Evolutionary conservation across 768 basidiomycete species (phyloP), one percentile per base, ranked within the genome.

Genomic region (Pisolithus microcarpus): DNA sequence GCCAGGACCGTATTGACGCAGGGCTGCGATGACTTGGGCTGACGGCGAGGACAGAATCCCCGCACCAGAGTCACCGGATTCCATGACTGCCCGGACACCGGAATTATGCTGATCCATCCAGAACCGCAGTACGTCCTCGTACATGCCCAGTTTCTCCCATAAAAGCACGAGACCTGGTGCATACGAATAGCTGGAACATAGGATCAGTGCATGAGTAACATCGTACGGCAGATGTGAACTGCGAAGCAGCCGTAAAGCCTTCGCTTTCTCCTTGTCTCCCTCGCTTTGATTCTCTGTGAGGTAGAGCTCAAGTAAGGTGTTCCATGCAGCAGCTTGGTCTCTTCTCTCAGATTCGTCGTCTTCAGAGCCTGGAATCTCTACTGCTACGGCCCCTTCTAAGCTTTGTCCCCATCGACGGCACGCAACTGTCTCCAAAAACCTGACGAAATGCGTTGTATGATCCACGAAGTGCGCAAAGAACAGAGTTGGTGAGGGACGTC

Each of bases 401-500:
- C 68, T 74, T 64, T 95, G 91, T 5, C 80, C 80, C 90, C 91
- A 98, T 7, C 91, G 75, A 23, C 81, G 75, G 38, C 70, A 60
- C 2, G 91, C 89, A 28, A 98, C 87, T 6, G 83, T 82, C 69
- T 98, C 94, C 8, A 99, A 77, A 65, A 97, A 98, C 1, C 78
- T 73, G 38, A 91, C 76, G 56, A 99, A 95, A 50, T 89, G 80
- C 2, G 74, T 75, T 52, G 86, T 81, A 58, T 94, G 90, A 61
- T 95, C 90, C 36, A 96, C 84, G 56, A 96, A 98, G 64, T 96
- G 91, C 0, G 92, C 85, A 61, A 97, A 98, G 66, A 91, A 98
- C 30, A 87, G 72, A 4, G 84, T 73, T 0, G 94, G 92, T 0
- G 91, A 92, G 0, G 91, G 86, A 0, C 77, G 72, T 60, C 80